Conservation (phyloP, 1,139 yeast species). For the Zygosaccharomyces sapae region DNA sequence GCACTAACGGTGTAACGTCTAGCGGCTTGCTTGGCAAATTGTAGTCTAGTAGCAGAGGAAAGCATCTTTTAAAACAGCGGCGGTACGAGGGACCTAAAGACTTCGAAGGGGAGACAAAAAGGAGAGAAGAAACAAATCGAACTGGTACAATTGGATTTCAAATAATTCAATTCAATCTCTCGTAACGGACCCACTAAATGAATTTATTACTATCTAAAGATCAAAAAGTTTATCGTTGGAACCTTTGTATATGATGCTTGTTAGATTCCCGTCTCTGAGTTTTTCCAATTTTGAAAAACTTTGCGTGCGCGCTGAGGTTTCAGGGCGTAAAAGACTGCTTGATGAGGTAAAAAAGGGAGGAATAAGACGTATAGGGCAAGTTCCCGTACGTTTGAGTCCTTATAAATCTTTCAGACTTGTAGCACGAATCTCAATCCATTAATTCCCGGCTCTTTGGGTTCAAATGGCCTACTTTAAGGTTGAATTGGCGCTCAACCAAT, state of each 20-base stretch:
- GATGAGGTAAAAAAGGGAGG: background rate
- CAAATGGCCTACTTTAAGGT: background rate
- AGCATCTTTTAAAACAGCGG: constrained; percentile 13
- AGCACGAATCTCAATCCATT: background rate
- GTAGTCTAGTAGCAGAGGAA: constrained; percentile 20
- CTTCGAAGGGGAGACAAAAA: background rate
- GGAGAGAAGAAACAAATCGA: background rate
- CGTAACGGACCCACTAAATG: background rate
- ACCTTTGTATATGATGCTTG: background rate
- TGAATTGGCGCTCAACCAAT: background rate
- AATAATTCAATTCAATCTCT: constrained; percentile 2
- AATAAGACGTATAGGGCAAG: background rate
- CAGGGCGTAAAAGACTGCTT: background rate
- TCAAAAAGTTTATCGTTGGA: background rate
- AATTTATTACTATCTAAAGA: background rate
- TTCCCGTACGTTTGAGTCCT: background rate
- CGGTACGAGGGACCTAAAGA: constrained; percentile 1
- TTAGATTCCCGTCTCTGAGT: background rate
- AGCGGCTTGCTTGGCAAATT: constrained; percentile 25
- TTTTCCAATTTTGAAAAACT: constrained; percentile 2
- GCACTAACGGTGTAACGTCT: constrained; percentile 43
- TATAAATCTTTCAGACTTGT: background rate
- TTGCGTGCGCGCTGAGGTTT: constrained; percentile 5
- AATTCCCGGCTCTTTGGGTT: background rate
- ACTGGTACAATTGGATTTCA: background rate